Evolutionary conservation across 2,329 filamentous ascomycete genomes (phyloP), one percentile per base, ranked within the genome.

Genomic region (Epichloe bromicola): DNA sequence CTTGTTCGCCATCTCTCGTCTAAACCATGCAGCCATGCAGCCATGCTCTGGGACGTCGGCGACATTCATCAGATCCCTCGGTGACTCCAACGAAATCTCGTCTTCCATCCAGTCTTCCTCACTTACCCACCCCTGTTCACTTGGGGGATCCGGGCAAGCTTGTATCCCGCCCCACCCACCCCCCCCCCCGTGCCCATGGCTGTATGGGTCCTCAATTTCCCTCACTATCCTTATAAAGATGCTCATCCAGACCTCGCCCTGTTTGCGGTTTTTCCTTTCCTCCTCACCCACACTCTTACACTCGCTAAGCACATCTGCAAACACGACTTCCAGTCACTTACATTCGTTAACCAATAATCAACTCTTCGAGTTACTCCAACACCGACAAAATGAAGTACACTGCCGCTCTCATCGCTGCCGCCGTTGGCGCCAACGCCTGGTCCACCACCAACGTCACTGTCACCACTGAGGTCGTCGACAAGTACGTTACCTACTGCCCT

Each of bases 401-500:
- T 63, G 65, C 70, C 65, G 74, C 74, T 62, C 67, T 71, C 65
- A 61, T 76, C 59, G 63, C 75, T 63, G 75, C 75, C 61, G 70
- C 74, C 67, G 73, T 38, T 20, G 48, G 48, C 48, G 48, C 11
- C 19, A 33, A 43, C 37, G 48, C 66, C 55, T 43, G 1, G 17
- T 3, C 51, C 46, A 56, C 56, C 56, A 55, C 63, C 62, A 75
- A 76, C 67, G 71, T 72, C 59, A 73, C 70, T 65, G 78, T 78
- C 54, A 75, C 74, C 69, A 87, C 82, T 59, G 79, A 84, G 74
- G 71, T 80, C 58, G 77, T 87, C 57, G 81, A 79, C 53, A 68
- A 72, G 53, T 79, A 79, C 73, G 81, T 77, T 70, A 88, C 84
- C 64, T 86, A 75, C 79, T 88, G 85, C 80, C 83, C 85, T 20